Base-by-base conservation (phyloP, 2,329 filamentous ascomycete species). In the Myotisia sp. region DNA sequence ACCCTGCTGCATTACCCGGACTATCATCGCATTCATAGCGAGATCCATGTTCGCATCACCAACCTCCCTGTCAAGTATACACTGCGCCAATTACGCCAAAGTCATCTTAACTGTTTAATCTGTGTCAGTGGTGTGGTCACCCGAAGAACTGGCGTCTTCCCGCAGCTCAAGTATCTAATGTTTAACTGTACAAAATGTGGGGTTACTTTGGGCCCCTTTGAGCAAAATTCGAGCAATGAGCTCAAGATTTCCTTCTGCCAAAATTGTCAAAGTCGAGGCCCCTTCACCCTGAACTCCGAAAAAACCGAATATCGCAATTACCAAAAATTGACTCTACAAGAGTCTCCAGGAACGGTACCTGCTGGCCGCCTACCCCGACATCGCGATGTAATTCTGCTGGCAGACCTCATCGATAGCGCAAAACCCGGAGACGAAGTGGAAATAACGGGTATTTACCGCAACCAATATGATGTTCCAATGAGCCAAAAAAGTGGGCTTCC, bases 401-500 rank as follows among this genome's bases (percentile, higher is more conserved):
- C 90, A 74, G 90, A 98, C 61, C 68, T 98, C 36, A 98, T 98
- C 45, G 90, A 98, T 58, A 82, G 74, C 43, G 87, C 87, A 26
- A 98, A 98, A 63, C 90, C 90, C 18, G 90, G 90, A 37, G 90
- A 98, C 58, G 92, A 98, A 54, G 86, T 98, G 37, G 90, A 98
- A 52, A 77, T 98, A 6, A 95, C 86, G 5, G 90, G 90, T 43
- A 82, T 93, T 47, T 98, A 98, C 62, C 79, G 85, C 48, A 98
- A 98, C 66, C 95, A 92, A 62, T 98, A 94, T 52, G 87, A 95
- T 54, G 86, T 90, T 3, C 84, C 92, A 47, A 71, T 98, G 36
- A 98, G 98, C 63, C 95, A 94, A 64, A 87, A 90, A 52, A 98
- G 95, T 52, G 90, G 90, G 3, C 95, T 98, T 62, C 90, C 90